Base-by-base conservation (phyloP, 345 rosid genomes). In the Syzygium jambos region DNA sequence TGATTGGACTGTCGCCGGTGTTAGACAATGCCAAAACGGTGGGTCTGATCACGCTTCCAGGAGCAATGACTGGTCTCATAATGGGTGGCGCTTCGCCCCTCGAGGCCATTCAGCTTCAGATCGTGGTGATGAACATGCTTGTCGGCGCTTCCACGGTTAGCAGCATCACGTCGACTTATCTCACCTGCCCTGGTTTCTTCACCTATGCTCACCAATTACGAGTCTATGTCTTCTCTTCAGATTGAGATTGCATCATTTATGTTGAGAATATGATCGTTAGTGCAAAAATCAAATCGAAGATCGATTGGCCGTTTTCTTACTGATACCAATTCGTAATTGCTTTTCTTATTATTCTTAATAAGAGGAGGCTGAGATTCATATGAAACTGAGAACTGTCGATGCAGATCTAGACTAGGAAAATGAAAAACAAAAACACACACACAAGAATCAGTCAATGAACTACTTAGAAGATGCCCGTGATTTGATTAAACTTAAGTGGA, bases 31-130 rank as follows among this genome's bases (percentile, higher is more conserved):
- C 98, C 4, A 97, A 97, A 90, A 96, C 98, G 0, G 98, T 97
- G 21, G 98, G 98, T 23, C 92, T 97, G 55, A 96, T 96, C n/a
- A 94, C 98, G 1, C 90, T 96, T 56, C 99, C 99, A 0, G 98
- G 98, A 0, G 98, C 98, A 0, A 97, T 96, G 98, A 97, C 98
- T 5, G 96, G 98, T 38, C 93, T 97, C 87, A 96, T 97, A 86
- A 96, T 97, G 99, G 99, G 98, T 10, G 99, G 99, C 55, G 95
- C 98, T 14, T 95, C 98, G 4, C 98, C 98, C 3, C 86, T 94
- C 9, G 97, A 96, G 86, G 98, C 98, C 9, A 95, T 97, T 87
- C 99, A 96, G 83, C 93, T 96, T 19, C 98, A 97, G 93, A 97
- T 97, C 11, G 95, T 96, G 49, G 99, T 97, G 1, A 94, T 95